Conservation (phyloP, 176 grass and related monocot genomes). For the Tuctoria greenei region DNA sequence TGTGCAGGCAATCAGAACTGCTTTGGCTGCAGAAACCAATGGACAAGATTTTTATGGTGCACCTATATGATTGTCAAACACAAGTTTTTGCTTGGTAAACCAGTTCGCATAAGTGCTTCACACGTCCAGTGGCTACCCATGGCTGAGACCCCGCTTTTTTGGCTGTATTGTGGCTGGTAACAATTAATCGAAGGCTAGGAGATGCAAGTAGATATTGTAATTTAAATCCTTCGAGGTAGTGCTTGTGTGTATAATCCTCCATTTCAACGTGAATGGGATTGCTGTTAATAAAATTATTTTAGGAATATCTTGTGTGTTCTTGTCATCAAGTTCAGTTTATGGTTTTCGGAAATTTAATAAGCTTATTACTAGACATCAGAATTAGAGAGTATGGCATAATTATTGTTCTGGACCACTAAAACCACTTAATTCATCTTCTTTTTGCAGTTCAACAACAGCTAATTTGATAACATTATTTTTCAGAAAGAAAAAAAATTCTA, state of each 20-base stretch:
- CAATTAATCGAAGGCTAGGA: slow-evolving; percentile 25
- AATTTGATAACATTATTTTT: not conserved
- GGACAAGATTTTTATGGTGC: slow-evolving; percentile 1
- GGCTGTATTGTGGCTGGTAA: slow-evolving; percentile 4
- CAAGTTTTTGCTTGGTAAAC: slow-evolving; percentile 31
- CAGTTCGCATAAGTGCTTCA: slow-evolving; percentile 21
- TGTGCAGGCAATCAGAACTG: slow-evolving; percentile 47
- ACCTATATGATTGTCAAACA: not conserved
- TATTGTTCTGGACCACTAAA: not conserved
- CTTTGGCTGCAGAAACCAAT: slow-evolving; percentile 30
- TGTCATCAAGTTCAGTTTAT: slow-evolving; percentile 10
- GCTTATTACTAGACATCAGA: not conserved
- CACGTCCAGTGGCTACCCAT: not conserved
- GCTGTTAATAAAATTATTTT: slow-evolving; percentile 9
- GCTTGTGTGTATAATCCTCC: slow-evolving; percentile 25
- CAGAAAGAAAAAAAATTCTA: not conserved
- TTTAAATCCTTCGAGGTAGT: slow-evolving; percentile 14
- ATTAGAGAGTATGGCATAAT: not conserved
- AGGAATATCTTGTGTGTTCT: slow-evolving; percentile 1
- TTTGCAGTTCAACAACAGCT: not conserved
- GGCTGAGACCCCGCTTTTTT: not conserved
- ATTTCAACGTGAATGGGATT: slow-evolving; percentile 35
- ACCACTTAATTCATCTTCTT: not conserved
- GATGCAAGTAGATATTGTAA: slow-evolving; percentile 33
- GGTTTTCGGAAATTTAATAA: not conserved